Base-by-base conservation (phyloP, 2,329 filamentous ascomycete genomes). In the Diplodia scrobiculata region DNA sequence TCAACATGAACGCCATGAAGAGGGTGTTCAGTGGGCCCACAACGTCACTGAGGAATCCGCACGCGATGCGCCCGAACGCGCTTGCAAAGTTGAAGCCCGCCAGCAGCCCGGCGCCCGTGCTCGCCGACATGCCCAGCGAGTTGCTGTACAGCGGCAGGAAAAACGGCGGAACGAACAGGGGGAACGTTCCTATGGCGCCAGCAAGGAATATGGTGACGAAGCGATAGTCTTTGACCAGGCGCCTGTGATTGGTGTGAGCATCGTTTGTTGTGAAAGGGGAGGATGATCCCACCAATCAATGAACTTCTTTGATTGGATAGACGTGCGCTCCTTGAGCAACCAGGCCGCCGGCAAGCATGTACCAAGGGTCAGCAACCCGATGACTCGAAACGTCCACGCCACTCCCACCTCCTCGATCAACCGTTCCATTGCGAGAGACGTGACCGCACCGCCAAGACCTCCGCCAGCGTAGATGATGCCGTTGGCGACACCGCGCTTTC, bases 21-120 rank as follows among this genome's bases (percentile, higher is more conserved):
- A 75, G 71, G 60, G 70, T 76, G 51, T 76, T 76, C n/a, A 74
- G 68, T 17, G 73, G 71, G 0, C 75, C 75, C 21, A 76, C 67
- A 29, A 70, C 70, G 63, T 76, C 73, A 67, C 73, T 73, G 5
- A 73, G 41, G 87, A 84, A 76, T 0, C 87, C 86, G 47, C 81
- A 84, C 2, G 79, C 67, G 11, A 89, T 78, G 6, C 87, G 79
- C 0, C 87, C 86, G 4, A 86, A 71, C 0, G 86, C 86, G 0
- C 86, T 87, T 0, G 84, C 81, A 27, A 86, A 82, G 72, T 86
- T 87, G 77, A 87, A 89, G 1, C 81, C 85, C 0, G 86, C 86
- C 0, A 89, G 79, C 0, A 89, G 76, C 11, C 78, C 84, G 0
- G 86, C 86, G 0, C 86, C 86, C 0, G 79, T 80, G 7, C 77